These are phyloP conservation scores for Typha latifolia DNA, from an alignment of 176 grass and related monocot species.

Conservation along the genomic window DNA sequence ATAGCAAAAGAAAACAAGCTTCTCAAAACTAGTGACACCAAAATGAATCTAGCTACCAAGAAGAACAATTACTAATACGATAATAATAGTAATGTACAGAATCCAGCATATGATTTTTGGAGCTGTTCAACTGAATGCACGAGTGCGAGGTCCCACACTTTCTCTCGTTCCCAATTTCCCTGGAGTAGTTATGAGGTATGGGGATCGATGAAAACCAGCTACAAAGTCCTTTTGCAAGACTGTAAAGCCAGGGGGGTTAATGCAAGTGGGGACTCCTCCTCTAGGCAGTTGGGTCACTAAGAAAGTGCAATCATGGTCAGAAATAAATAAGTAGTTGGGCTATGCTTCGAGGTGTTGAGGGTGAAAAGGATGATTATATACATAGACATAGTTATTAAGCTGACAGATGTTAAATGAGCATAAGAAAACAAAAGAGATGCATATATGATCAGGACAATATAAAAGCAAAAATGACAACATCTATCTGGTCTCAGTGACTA, in stretches of 20 bases:
- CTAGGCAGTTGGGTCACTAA: conserved; percentile 51
- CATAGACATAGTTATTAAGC: neutral
- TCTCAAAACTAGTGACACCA: neutral
- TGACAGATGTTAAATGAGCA: neutral
- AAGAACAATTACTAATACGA: neutral
- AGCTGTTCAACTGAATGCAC: conserved; percentile 11
- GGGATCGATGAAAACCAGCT: conserved; percentile 33
- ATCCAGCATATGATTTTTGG: neutral
- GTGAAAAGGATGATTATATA: neutral
- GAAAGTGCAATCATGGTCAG: conserved; percentile 7
- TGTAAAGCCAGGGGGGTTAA: conserved; percentile 40
- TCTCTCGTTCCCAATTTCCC: conserved; percentile 29
- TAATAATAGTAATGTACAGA: no score
- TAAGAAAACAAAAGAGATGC: neutral
- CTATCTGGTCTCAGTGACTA: neutral
- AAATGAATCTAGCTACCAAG: neutral
- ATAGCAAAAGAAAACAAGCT: neutral
- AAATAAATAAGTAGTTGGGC: neutral
- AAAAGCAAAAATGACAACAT: neutral
- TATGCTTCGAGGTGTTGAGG: neutral
- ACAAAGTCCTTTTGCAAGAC: conserved; percentile 33
- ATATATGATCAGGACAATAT: neutral
- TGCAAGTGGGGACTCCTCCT: conserved; percentile 22
- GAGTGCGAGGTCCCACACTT: conserved; percentile 27
- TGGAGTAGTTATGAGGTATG: conserved; percentile 19